Base-by-base conservation (phyloP, 768 basidiomycete genomes). In the Lactarius evosmus region DNA sequence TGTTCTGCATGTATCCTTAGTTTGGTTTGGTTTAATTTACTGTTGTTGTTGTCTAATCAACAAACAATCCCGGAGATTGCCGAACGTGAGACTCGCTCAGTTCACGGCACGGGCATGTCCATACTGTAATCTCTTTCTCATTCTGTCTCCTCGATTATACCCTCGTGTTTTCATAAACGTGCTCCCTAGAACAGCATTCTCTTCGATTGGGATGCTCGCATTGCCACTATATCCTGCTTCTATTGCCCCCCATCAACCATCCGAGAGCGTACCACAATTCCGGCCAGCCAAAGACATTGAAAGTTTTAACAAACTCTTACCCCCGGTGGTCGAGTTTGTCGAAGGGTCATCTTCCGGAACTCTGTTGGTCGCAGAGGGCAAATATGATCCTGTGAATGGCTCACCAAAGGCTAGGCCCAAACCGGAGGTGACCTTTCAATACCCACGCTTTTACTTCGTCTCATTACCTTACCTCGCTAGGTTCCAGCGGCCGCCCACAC, bases 261-360 rank as follows among this genome's bases (percentile, higher is more conserved):
- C 82, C 34, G 84, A 86, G 56, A 83, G 84, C 70, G 71, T 78
- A 50, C 70, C 79, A 32, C 84, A 84, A 67, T 85, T 84, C 72
- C 79, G 83, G 49, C 89, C 89, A 3, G 81, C 86, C 40, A 85
- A 83, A 71, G 88, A 91, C 72, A 72, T 87, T 65, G 88, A 89
- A 64, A 78, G 85, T 4, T 91, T 91, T 78, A 90, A 88, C 68
- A 87, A 79, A 67, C 79, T 90, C n/a, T 82, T 90, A 40, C 87
- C 88, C 4, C 88, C 88, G n/a, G 83, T 87, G 19, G 80, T 93
- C 64, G 91, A 93, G 73, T 93, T 93, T 58, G 77, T 92, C 56
- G 91, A 93, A 72, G 91, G 91, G 25, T 92, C 91, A 3, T 92
- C 91, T 16, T 85, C 89, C 50, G 89, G 89, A 2, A 77, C 85